A percentile compares a stretch with the other conserved stretches of the same genome.
Evolutionary conservation across 2,329 filamentous ascomycete species (phyloP).

Genomic region (Colletotrichum orchidophilum): DNA sequence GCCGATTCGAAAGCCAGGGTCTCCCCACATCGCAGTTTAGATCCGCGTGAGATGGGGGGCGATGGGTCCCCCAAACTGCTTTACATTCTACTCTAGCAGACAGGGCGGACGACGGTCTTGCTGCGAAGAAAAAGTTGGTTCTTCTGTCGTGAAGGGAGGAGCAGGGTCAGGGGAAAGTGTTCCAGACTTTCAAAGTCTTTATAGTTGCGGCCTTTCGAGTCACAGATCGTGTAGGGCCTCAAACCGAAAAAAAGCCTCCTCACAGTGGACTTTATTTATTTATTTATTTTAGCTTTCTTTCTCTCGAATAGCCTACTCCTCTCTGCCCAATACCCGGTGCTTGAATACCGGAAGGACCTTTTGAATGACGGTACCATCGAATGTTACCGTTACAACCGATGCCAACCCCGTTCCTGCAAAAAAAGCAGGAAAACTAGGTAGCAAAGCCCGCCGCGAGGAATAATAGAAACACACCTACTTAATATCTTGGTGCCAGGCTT

Average conservation of each 20-base stretch:
- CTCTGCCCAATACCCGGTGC: not conserved
- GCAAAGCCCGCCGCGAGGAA: not conserved
- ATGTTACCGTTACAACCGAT: constrained; percentile 3
- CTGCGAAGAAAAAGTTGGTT: not conserved
- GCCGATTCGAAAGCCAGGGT: constrained; percentile 5
- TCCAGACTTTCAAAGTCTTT: not conserved
- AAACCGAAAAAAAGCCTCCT: not conserved
- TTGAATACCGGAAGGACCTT: not conserved
- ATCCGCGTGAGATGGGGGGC: constrained; percentile 15
- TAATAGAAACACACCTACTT: too few species aligned
- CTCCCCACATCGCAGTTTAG: constrained; percentile 13
- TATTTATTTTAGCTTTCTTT: not conserved
- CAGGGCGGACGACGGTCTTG: not conserved
- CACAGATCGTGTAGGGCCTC: not conserved
- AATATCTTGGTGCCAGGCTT: not conserved
- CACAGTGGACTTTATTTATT: too few species aligned
- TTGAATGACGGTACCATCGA: not conserved
- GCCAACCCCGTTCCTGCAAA: not conserved
- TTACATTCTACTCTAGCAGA: not conserved
- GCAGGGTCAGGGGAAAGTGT: not conserved
- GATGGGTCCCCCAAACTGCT: not conserved
- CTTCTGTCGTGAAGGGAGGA: not conserved
- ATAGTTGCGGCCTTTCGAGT: not conserved
- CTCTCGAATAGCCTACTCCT: not conserved
- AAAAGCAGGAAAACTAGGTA: not conserved